Evolutionary conservation across 202 grass and related monocot species (phyloP).

Genomic region (Zoysia matrella): DNA sequence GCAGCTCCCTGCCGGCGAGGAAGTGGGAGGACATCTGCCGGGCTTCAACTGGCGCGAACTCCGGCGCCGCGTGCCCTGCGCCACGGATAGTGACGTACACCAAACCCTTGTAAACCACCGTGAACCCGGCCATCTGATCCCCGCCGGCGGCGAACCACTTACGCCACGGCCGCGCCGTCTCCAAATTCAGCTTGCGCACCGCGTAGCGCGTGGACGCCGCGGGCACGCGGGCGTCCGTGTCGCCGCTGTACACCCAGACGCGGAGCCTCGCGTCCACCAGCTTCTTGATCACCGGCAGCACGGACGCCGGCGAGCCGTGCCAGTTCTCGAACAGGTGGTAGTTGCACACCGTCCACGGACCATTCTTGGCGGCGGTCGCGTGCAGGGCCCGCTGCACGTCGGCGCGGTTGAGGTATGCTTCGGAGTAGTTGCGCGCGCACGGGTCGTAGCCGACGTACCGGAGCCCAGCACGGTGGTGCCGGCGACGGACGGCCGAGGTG

Average conservation of each 20-base stretch:
- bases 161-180: no score
- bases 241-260: slow-evolving; percentile 54
- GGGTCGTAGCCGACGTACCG: slow-evolving; percentile 47
- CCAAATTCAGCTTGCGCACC: no score
- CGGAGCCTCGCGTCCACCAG: slow-evolving; percentile 36
- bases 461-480: neutral
- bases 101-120: no score
- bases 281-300: slow-evolving; percentile 37
- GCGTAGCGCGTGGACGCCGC: no score
- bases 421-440: neutral
- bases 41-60: no score
- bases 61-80: no score
- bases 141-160: no score
- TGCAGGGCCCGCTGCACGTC: slow-evolving; percentile 58
- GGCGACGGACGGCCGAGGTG: neutral
- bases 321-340: slow-evolving; percentile 23
- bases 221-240: slow-evolving; percentile 34
- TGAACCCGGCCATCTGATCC: no score
- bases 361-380: slow-evolving; percentile 17
- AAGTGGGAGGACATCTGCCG: no score
- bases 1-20: no score
- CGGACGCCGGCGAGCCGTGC: slow-evolving; percentile 30
- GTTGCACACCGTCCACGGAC: slow-evolving; percentile 36
- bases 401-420: slow-evolving; percentile 37
- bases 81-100: no score